These are phyloP conservation scores for Podospora bellae-mahoneyi DNA, from an alignment of 495 filamentous ascomycete genomes.

Conservation along the genomic window DNA sequence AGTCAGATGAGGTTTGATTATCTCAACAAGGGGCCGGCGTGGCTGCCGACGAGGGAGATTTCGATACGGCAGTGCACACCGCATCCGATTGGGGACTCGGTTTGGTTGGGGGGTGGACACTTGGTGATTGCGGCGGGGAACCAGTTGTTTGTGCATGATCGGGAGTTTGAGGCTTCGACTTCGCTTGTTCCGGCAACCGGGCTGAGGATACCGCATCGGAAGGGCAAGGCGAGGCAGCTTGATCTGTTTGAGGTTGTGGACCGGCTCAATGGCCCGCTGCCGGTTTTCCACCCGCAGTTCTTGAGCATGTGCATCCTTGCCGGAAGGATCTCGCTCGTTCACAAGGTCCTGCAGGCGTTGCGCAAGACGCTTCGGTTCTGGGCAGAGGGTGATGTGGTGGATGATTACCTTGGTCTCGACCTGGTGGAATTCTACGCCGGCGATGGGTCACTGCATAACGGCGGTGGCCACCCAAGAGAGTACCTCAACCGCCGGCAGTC, in stretches of 20 bases:
- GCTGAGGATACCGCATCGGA: conserved; percentile 54
- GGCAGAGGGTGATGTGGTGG: conserved; percentile 75
- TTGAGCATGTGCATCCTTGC: conserved; percentile 82
- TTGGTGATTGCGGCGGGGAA: conserved; percentile 88
- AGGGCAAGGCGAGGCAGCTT: conserved; percentile 34
- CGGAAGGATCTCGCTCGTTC: conserved; percentile 71
- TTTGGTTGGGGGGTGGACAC: conserved; percentile 80
- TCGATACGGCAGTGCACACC: conserved; percentile 78
- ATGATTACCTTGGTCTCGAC: conserved; percentile 72
- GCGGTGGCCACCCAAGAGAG: conserved; percentile 22
- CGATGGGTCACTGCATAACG: conserved; percentile 19
- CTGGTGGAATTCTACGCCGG: conserved; percentile 64
- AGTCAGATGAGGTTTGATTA: conserved; percentile 94
- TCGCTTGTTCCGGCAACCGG: conserved; percentile 53
- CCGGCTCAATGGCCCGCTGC: conserved; percentile 79
- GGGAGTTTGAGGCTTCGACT: conserved; percentile 62
- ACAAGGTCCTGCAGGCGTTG: conserved; percentile 70
- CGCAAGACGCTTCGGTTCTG: conserved; percentile 77
- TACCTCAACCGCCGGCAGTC: conserved; percentile 35
- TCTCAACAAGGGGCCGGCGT: conserved; percentile 81
- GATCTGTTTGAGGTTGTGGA: conserved; percentile 80
- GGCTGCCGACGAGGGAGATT: conserved; percentile 81
- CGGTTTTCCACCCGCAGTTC: conserved; percentile 91
- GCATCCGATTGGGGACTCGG: conserved; percentile 88
- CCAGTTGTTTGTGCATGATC: conserved; percentile 84